These are phyloP conservation scores for Talaromyces sp. DNA, from an alignment of 2,329 filamentous ascomycete genomes.

Conservation along the genomic window DNA sequence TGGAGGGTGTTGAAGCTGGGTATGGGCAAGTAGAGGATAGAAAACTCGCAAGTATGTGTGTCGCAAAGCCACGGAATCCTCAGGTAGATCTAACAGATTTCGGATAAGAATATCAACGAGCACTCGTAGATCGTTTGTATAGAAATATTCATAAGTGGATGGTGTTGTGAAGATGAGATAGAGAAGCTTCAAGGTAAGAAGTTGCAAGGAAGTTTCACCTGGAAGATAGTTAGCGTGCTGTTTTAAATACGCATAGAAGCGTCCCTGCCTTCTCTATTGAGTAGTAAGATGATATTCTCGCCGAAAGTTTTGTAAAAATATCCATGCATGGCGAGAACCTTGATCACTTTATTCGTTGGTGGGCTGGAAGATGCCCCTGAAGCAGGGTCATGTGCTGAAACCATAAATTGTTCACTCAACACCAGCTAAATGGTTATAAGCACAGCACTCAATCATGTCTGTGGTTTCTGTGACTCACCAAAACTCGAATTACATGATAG, in stretches of 20 bases:
- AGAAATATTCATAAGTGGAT: conserved; percentile 94
- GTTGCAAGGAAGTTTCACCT: conserved; percentile 84
- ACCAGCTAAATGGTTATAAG: conserved; percentile 60
- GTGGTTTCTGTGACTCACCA: conserved; percentile 55
- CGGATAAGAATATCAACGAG: conserved; percentile 93
- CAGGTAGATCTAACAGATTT: conserved; percentile 90
- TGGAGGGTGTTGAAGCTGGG: conserved; percentile 77
- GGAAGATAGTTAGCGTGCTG: conserved; percentile 14
- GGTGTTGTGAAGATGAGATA: conserved; percentile 93
- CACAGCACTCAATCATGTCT: background rate
- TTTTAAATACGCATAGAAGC: background rate
- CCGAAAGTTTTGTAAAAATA: conserved; percentile 87
- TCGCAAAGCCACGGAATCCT: conserved; percentile 66
- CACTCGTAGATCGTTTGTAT: conserved; percentile 93
- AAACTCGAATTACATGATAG: conserved; percentile 85
- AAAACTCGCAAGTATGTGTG: conserved; percentile 94
- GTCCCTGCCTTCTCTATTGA: conserved; percentile 73
- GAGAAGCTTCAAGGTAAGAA: conserved; percentile 92
- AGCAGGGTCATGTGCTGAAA: conserved; percentile 56
- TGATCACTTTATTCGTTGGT: conserved; percentile 89
- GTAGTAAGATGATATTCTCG: conserved; percentile 89
- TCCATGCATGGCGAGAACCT: conserved; percentile 77
- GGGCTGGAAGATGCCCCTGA: conserved; percentile 38
- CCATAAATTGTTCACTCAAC: conserved; percentile 97
- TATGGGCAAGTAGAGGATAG: conserved; percentile 84